phyloP scores from a whole-genome alignment of 2,329 filamentous ascomycete genomes.

The Chaetomium sp. region DNA sequence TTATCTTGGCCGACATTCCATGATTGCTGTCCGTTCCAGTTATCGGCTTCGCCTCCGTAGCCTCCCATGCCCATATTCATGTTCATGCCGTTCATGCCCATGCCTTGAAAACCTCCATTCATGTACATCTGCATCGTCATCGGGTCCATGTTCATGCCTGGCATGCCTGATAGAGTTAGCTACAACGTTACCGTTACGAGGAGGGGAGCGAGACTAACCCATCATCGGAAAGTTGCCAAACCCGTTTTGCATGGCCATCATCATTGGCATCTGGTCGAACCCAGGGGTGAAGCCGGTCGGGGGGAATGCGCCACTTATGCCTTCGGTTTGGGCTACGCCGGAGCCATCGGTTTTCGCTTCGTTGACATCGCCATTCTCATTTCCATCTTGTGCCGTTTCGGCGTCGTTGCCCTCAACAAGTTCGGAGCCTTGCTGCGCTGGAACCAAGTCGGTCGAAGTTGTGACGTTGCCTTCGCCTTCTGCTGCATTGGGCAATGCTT shows the following conservation, averaged over 20 bases:
- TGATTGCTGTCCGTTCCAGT: slow-evolving; percentile 79
- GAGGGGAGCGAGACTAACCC: slow-evolving; percentile 63
- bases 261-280: slow-evolving; percentile 77
- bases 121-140: slow-evolving; percentile 77
- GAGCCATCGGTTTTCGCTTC: slow-evolving; percentile 36
- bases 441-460: slow-evolving; percentile 19
- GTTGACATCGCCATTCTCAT: slow-evolving; percentile 40
- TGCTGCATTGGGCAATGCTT: slow-evolving; percentile 1
- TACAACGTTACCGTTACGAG: not conserved
- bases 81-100: slow-evolving; percentile 74
- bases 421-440: slow-evolving; percentile 30
- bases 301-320: slow-evolving; percentile 54
- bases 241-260: slow-evolving; percentile 73
- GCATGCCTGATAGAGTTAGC: slow-evolving; percentile 63
- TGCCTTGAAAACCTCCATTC: slow-evolving; percentile 76
- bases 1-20: slow-evolving; percentile 87
- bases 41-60: slow-evolving; percentile 70
- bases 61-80: slow-evolving; percentile 76
- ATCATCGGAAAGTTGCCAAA: slow-evolving; percentile 75
- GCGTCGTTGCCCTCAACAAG: slow-evolving; percentile 35
- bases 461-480: slow-evolving; percentile 21
- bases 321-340: slow-evolving; percentile 41
- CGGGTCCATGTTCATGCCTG: slow-evolving; percentile 82
- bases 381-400: slow-evolving; percentile 38
- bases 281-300: slow-evolving; percentile 66